Conservation (phyloP, 2,329 filamentous ascomycete genomes). For the Delphinella strobiligena region DNA sequence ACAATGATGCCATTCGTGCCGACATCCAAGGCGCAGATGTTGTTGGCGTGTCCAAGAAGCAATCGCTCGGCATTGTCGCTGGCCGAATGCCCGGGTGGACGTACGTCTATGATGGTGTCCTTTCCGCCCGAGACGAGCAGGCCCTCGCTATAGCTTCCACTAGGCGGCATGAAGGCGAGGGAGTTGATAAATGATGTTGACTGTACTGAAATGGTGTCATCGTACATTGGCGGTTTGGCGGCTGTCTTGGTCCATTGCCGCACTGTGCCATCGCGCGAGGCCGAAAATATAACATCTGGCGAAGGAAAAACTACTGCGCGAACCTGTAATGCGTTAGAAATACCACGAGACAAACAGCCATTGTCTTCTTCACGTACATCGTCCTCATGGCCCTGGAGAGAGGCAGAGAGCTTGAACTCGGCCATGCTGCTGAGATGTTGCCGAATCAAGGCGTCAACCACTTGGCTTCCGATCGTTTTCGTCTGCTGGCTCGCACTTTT, state of each 20-base stretch:
- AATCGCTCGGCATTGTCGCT: constrained; percentile 74
- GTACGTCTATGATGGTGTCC: constrained; percentile 85
- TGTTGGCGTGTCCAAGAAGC: constrained; percentile 73
- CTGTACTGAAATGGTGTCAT: constrained; percentile 65
- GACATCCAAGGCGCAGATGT: constrained; percentile 78
- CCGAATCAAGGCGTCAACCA: too few species aligned
- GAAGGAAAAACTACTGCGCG: constrained; percentile 71
- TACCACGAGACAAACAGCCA: background rate
- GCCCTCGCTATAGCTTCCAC: constrained; percentile 58
- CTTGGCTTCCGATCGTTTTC: too few species aligned
- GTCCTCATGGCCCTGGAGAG: constrained; percentile 77
- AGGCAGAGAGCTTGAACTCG: constrained; percentile 88
- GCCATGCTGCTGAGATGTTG: constrained; percentile 33
- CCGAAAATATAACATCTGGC: constrained; percentile 62
- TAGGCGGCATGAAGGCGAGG: constrained; percentile 63
- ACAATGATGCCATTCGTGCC: constrained; percentile 65
- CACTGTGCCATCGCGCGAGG: constrained; percentile 84
- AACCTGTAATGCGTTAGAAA: constrained; percentile 46
- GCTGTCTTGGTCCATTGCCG: constrained; percentile 67
- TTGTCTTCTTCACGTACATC: constrained; percentile 59
- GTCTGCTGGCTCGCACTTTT: too few species aligned
- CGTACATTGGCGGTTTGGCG: constrained; percentile 56
- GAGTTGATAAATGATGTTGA: constrained; percentile 82
- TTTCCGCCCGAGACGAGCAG: constrained; percentile 79
- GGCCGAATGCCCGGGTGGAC: constrained; percentile 53